Base-by-base conservation (phyloP, 257 asterid genomes). In the Jacaranda mimosifolia region DNA sequence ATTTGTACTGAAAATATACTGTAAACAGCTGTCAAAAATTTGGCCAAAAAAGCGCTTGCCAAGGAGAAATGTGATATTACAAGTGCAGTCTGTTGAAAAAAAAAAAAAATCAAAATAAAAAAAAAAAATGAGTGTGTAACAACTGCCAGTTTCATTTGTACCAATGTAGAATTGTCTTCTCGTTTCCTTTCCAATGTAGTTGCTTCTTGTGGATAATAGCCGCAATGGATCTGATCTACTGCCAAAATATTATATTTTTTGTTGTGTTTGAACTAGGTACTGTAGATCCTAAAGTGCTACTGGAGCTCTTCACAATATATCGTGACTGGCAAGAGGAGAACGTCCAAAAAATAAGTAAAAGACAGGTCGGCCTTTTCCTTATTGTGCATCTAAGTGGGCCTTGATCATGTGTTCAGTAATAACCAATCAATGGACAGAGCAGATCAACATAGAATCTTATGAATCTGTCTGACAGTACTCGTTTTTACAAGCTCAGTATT, bases 311-410 rank as follows among this genome's bases (percentile, higher is more conserved):
- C 83, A 84, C 95, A 15, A 73, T 88, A 76, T 93, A 89, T 78
- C 97, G 92, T 39, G 88, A 90, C 56, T 93, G 97, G 99, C 95
- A 91, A 83, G 98, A 91, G 83, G 85, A 84, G 81, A 87, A 87
- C 76, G 86, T 91, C 21, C 87, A 84, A 82, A 88, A 66, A 49
- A 90, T 93, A 72, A 82, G 77, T 73, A 85, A 80, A 80, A 89
- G 92, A 86, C 98, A 93, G 98, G 99, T 93, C 63, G 45, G 81
- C 46, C 71, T 69, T 75, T 36, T 51, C 38, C 70, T 68, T 67
- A 9, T 52, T 64, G 11, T 68, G 68, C 65, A 40, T 42, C 49
- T 51, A 62, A 65, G 68, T 59, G 6, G 74, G 70, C 46, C 49
- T 11, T 53, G 17, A 40, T 75, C 66, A 58, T 48, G 17, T 49